Conservation (phyloP, 257 asterid species). For the Gardenia jasminoides region DNA sequence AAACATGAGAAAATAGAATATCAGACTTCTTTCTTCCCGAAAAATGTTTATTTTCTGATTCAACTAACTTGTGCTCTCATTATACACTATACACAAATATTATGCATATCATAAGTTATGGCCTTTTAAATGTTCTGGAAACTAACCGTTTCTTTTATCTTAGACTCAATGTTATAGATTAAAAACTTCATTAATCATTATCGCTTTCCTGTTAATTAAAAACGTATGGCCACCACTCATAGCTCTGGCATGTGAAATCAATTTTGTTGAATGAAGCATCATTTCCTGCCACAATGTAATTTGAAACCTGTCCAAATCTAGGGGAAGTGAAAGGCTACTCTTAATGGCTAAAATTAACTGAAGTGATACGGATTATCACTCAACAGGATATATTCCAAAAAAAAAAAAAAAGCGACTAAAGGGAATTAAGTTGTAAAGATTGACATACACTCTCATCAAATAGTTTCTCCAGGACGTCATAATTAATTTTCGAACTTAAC, state of each 20-base stretch:
- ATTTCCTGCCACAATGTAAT: neutral
- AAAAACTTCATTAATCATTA: neutral
- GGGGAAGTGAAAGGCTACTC: neutral
- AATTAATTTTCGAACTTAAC: constrained; percentile 19
- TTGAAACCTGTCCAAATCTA: neutral
- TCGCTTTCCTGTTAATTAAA: neutral
- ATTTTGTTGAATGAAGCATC: too few relatives aligned
- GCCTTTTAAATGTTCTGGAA: too few relatives aligned
- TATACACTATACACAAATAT: too few relatives aligned
- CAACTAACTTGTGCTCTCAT: too few relatives aligned
- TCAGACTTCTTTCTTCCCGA: neutral
- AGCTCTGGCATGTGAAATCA: neutral
- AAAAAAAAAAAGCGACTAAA: neutral
- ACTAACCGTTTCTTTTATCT: too few relatives aligned
- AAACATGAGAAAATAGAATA: too few relatives aligned
- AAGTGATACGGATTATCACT: neutral
- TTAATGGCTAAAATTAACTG: neutral
- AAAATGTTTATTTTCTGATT: too few relatives aligned
- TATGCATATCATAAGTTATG: too few relatives aligned
- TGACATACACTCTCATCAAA: constrained; percentile 20
- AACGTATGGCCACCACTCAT: neutral
- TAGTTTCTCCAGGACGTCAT: constrained; percentile 19
- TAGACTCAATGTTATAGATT: neutral
- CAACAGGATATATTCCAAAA: neutral
- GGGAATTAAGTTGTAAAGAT: neutral